Conservation (phyloP, 225 moss, liverwort and hornwort species). For the Polytrichum commune region DNA sequence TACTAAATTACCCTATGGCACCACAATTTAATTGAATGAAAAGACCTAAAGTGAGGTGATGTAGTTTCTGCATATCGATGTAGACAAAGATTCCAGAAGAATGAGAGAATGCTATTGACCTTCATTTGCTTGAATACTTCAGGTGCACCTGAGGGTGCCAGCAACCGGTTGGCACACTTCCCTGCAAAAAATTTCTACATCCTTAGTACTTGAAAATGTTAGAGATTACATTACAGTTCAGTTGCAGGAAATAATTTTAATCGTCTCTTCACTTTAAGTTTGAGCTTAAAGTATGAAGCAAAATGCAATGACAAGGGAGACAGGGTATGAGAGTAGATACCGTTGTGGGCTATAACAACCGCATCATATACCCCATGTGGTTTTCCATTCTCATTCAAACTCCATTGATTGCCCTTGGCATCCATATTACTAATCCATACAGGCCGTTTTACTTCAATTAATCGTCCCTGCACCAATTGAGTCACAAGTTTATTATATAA, state of each 20-base stretch:
- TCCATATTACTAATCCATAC: slow-evolving; percentile 93
- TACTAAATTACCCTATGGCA: no score
- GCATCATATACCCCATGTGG: slow-evolving; percentile 81
- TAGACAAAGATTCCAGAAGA: not conserved
- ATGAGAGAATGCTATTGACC: slow-evolving; percentile 25
- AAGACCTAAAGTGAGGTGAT: no score
- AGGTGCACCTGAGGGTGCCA: slow-evolving; percentile 80
- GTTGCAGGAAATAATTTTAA: no score
- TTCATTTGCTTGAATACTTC: slow-evolving; percentile 86
- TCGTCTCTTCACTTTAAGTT: not conserved
- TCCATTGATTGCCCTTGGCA: slow-evolving; percentile 64
- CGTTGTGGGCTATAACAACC: slow-evolving; percentile 93
- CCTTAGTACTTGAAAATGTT: not conserved
- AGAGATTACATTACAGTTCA: no score
- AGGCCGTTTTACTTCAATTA: slow-evolving; percentile 82
- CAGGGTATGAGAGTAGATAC: slow-evolving; percentile 22
- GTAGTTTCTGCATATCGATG: no score
- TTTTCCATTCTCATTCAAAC: slow-evolving; percentile 70
- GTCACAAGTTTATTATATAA: not conserved
- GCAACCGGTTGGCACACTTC: slow-evolving; percentile 93
- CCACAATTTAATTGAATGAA: no score
- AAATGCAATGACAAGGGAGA: not conserved
- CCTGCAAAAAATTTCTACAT: slow-evolving; percentile 39
- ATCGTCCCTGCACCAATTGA: slow-evolving; percentile 42
- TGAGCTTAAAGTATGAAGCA: not conserved